Evolutionary conservation across 768 basidiomycete genomes (phyloP).

Genomic region (Psilocybe cubensis): DNA sequence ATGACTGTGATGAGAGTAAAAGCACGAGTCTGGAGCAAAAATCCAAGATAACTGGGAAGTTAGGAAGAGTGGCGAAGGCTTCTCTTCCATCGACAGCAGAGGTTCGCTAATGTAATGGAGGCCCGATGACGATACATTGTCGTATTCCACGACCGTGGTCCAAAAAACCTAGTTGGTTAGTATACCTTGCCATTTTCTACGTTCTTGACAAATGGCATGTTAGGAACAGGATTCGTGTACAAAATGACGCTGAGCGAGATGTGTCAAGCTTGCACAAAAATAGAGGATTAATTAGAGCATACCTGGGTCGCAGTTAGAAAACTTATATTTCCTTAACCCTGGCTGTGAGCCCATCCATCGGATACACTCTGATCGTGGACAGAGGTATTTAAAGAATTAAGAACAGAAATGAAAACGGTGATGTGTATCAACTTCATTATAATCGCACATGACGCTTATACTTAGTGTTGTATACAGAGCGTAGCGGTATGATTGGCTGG

Average conservation of each 20-base stretch:
- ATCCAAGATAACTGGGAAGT: constrained; percentile 1
- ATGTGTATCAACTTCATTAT: constrained; percentile 5
- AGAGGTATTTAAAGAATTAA: constrained; percentile 6
- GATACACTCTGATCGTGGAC: constrained; percentile 5
- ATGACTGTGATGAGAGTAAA: neutral
- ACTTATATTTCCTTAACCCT: neutral
- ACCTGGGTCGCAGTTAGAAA: neutral
- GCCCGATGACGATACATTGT: neutral
- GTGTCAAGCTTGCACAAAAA: constrained; percentile 6
- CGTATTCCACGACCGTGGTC: neutral
- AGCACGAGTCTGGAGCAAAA: neutral
- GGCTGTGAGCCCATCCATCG: neutral
- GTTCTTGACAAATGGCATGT: constrained; percentile 7
- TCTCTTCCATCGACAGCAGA: constrained; percentile 6
- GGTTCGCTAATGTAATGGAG: neutral
- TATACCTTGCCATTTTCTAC: neutral
- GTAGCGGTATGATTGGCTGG: constrained; percentile 13
- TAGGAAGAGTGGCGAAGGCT: neutral
- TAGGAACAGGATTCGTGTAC: constrained; percentile 3
- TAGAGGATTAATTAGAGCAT: neutral
- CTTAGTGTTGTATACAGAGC: constrained; percentile 7
- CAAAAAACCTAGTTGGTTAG: neutral
- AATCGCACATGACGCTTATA: constrained; percentile 2
- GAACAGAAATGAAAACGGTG: neutral
- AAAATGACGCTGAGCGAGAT: constrained; percentile 1